phyloP scores from a whole-genome alignment of 2,329 filamentous ascomycete species.

The Reticulascus tulasneorum region DNA sequence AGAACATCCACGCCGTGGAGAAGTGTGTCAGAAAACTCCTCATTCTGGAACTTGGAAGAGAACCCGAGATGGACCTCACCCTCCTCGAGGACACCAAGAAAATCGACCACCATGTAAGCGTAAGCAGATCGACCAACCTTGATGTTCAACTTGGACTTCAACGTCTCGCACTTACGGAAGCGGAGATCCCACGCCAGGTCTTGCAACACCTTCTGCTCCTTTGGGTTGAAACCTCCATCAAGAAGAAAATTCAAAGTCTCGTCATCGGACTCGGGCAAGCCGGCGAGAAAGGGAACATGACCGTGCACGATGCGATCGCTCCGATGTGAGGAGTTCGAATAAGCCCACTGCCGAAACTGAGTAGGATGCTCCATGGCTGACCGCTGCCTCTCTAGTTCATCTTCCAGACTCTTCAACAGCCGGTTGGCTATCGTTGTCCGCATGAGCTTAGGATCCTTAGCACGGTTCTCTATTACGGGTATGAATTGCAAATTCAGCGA shows the following conservation, averaged over 20 bases:
- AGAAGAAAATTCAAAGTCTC: constrained; percentile 54
- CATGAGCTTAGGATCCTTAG: constrained; percentile 42
- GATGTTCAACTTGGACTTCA: constrained; percentile 57
- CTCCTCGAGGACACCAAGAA: constrained; percentile 53
- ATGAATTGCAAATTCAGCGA: constrained; percentile 66
- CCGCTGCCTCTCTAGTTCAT: constrained; percentile 49
- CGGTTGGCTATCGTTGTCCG: constrained; percentile 42
- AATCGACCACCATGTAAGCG: constrained; percentile 66
- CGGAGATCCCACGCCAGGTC: constrained; percentile 44
- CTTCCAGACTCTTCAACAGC: constrained; percentile 44
- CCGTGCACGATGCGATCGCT: constrained; percentile 34
- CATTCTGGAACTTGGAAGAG: constrained; percentile 58
- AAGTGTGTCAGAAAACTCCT: constrained; percentile 48
- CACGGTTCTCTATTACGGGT: constrained; percentile 60
- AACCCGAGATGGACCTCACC: constrained; percentile 67
- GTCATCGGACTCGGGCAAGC: constrained; percentile 44
- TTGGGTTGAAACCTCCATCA: constrained; percentile 56
- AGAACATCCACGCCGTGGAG: constrained; percentile 59
- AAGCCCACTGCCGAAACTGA: constrained; percentile 51
- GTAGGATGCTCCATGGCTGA: constrained; percentile 45
- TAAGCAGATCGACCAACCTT: constrained; percentile 58
- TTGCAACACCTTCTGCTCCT: constrained; percentile 42
- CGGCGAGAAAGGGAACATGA: constrained; percentile 40
- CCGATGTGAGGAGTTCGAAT: constrained; percentile 31
- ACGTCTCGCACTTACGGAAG: constrained; percentile 45